A percentile compares a stretch with the other conserved stretches of the same genome.
These are phyloP conservation scores for Cytospora mali DNA, from an alignment of 2,329 filamentous ascomycete species.

Conservation along the genomic window DNA sequence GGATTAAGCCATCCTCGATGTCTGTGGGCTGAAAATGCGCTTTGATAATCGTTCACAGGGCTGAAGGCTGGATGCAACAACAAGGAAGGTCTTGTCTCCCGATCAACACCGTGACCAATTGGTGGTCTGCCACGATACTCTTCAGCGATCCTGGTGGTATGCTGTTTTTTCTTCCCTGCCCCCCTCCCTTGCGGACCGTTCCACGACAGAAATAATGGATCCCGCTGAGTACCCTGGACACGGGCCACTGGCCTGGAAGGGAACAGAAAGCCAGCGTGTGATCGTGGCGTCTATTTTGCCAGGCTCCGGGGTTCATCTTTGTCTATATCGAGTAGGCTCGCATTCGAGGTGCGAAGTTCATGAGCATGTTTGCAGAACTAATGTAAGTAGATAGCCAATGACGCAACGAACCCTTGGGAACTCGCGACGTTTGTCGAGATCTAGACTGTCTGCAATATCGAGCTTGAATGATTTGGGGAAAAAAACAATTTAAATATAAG, in stretches of 20 bases:
- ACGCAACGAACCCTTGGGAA: background rate
- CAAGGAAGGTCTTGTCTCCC: constrained; percentile 11
- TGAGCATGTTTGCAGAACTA: background rate
- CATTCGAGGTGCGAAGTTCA: background rate
- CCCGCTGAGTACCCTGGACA: constrained; percentile 16
- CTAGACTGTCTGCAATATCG: background rate
- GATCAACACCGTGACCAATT: constrained; percentile 17
- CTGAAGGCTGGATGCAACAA: constrained; percentile 5
- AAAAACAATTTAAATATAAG: no score
- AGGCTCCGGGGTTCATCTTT: constrained; percentile 5
- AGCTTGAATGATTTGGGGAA: background rate
- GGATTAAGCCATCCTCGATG: constrained; percentile 13
- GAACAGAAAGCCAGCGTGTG: constrained; percentile 13
- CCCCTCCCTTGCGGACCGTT: constrained; percentile 13
- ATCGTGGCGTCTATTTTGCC: constrained; percentile 16
- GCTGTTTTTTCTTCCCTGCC: background rate
- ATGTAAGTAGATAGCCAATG: background rate
- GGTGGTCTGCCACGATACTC: constrained; percentile 19
- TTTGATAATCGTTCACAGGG: constrained; percentile 24
- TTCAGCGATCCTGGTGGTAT: constrained; percentile 4
- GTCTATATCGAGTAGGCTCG: background rate
- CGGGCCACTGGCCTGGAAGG: constrained; percentile 5
- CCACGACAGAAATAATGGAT: constrained; percentile 23
- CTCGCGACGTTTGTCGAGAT: background rate
- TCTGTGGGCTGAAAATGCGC: constrained; percentile 25